Evolutionary conservation across 441 rosid genomes (phyloP).

Genomic region (Euphorbia schlechtendalii): DNA sequence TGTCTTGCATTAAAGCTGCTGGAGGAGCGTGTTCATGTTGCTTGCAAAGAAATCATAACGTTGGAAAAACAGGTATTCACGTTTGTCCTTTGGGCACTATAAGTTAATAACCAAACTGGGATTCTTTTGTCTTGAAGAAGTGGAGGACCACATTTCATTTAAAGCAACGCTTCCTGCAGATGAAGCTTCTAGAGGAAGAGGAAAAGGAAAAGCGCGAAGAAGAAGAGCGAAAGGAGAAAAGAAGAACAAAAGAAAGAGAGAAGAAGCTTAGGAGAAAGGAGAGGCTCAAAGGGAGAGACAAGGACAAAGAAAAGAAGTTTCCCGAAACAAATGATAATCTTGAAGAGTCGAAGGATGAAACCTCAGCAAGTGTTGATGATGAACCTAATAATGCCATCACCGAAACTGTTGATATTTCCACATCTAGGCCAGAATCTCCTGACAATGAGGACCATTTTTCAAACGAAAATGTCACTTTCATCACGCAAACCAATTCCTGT

Average conservation of each 20-base stretch:
- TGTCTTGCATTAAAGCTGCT: conserved; percentile 75
- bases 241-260: conserved; percentile 74
- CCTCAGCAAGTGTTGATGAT: conserved; percentile 35
- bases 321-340: conserved; percentile 31
- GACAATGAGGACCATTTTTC: conserved; percentile 37
- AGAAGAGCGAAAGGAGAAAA: conserved; percentile 83
- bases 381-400: conserved; percentile 34
- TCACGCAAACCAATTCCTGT: conserved; percentile 33
- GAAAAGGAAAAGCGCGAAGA: conserved; percentile 96
- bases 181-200: conserved; percentile 92
- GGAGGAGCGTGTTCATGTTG: conserved; percentile 92
- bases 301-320: conserved; percentile 47
- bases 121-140: neutral
- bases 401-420: conserved; percentile 39
- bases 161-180: conserved; percentile 36
- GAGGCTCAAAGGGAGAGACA: conserved; percentile 76
- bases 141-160: conserved; percentile 11
- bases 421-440: conserved; percentile 47
- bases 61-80: conserved; percentile 77
- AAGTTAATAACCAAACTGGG: conserved; percentile 1
- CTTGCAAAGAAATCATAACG: conserved; percentile 92
- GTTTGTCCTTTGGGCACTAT: conserved; percentile 11
- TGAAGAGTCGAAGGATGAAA: conserved; percentile 44
- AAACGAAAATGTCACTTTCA: conserved; percentile 25
- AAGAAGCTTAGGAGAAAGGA: conserved; percentile 83